phyloP scores from a whole-genome alignment of 768 basidiomycete species.

The Rhodotorula toruloides region DNA sequence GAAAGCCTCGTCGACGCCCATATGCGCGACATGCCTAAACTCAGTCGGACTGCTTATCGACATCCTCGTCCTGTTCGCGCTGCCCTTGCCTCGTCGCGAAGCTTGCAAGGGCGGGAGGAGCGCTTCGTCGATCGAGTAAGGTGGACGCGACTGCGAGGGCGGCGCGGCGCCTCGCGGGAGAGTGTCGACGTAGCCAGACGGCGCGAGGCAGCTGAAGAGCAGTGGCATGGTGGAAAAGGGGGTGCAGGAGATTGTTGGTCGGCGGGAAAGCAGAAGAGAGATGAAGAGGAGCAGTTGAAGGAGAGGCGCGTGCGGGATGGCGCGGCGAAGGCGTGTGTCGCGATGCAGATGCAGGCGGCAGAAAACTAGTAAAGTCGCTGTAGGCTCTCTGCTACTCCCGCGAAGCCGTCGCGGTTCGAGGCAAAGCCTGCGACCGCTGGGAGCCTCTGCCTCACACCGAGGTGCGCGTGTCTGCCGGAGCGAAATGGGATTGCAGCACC shows the following conservation, averaged over 20 bases:
- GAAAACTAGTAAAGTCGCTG: too few species aligned
- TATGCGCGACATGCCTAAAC: constrained; percentile 8
- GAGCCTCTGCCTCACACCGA: too few species aligned
- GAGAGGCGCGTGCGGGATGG: background rate
- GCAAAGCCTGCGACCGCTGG: too few species aligned
- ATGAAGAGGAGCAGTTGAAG: background rate
- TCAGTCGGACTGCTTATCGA: constrained; percentile 1
- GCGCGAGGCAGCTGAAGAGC: constrained; percentile 1
- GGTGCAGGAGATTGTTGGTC: background rate
- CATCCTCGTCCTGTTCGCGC: background rate
- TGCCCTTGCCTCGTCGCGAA: background rate
- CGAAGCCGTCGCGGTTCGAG: too few species aligned
- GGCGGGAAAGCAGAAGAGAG: background rate
- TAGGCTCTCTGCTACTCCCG: too few species aligned
- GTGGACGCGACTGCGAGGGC: background rate
- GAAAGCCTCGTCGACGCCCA: constrained; percentile 1
- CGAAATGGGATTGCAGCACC: too few species aligned
- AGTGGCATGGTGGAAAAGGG: too few species aligned
- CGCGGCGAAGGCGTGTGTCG: too few species aligned
- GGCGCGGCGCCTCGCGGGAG: background rate
- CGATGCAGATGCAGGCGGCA: too few species aligned
- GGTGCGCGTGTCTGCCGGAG: too few species aligned
- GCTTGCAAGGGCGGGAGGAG: background rate
- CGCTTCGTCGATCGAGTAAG: background rate
- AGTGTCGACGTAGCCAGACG: background rate